phyloP scores from a whole-genome alignment of 768 basidiomycete species.

The Obba rivulosa region DNA sequence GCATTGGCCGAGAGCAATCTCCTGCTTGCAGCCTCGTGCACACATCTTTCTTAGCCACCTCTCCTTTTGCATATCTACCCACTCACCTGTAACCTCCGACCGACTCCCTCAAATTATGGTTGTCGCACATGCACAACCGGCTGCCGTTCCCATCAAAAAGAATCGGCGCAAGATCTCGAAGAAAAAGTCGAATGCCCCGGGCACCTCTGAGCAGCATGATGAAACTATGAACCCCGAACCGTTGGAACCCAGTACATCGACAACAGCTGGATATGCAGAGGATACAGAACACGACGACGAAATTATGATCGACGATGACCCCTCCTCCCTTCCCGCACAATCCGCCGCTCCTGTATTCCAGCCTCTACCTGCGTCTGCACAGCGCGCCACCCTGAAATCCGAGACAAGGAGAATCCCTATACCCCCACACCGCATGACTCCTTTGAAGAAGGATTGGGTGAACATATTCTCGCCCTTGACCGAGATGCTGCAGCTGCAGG shows the following conservation, averaged over 20 bases:
- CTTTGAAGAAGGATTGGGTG: slow-evolving; percentile 94
- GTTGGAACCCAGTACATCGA: slow-evolving; percentile 2
- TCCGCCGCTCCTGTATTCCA: slow-evolving; percentile 63
- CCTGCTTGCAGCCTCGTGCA: slow-evolving; percentile 4
- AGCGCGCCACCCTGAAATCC: slow-evolving; percentile 57
- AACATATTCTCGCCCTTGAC: slow-evolving; percentile 93
- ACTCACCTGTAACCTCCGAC: neutral
- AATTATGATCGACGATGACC: slow-evolving; percentile 52
- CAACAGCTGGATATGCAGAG: neutral
- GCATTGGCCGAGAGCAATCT: slow-evolving; percentile 12
- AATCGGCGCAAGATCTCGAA: slow-evolving; percentile 39
- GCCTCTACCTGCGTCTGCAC: slow-evolving; percentile 56
- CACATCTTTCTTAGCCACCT: neutral
- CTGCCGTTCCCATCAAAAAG: slow-evolving; percentile 35
- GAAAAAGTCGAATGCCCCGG: slow-evolving; percentile 24
- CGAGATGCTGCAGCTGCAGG: slow-evolving; percentile 90
- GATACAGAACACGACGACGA: slow-evolving; percentile 47
- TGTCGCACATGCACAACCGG: slow-evolving; percentile 31
- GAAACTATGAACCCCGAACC: neutral
- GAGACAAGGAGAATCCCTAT: slow-evolving; percentile 88
- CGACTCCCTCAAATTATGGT: slow-evolving; percentile 28
- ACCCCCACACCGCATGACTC: slow-evolving; percentile 97
- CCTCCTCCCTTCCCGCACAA: slow-evolving; percentile 36
- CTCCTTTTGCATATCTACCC: neutral
- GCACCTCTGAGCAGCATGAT: slow-evolving; percentile 8